Evolutionary conservation across 192 early-diverging fungal species (phyloP).

Genomic region (Bifiguratus adelaidae): DNA sequence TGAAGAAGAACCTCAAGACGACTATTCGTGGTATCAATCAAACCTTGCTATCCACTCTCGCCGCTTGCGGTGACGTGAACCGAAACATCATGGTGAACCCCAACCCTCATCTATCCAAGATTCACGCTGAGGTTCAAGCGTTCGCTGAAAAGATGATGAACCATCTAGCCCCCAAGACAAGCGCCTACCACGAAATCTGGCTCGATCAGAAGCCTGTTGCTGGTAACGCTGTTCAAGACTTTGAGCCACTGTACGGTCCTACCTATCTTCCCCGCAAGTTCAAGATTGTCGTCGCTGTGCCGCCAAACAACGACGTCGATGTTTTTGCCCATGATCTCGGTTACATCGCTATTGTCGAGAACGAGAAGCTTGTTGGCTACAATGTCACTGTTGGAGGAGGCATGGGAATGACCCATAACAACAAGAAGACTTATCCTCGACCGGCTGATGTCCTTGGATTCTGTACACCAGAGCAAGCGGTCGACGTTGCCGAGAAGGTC

Average conservation of each 20-base stretch:
- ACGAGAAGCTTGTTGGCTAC: slow-evolving; percentile 73
- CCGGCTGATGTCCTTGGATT: slow-evolving; percentile 73
- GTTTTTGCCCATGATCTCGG: slow-evolving; percentile 94
- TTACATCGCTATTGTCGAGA: slow-evolving; percentile 80
- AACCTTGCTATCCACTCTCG: slow-evolving; percentile 82
- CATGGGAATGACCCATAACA: slow-evolving; percentile 98
- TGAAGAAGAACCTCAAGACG: slow-evolving; percentile 82
- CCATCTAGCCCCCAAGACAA: slow-evolving; percentile 77
- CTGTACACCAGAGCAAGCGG: slow-evolving; percentile 62
- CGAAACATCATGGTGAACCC: slow-evolving; percentile 93
- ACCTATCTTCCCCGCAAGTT: slow-evolving; percentile 95
- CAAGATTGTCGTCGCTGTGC: slow-evolving; percentile 89
- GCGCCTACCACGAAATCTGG: slow-evolving; percentile 97
- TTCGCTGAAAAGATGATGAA: slow-evolving; percentile 61
- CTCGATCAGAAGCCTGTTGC: slow-evolving; percentile 83
- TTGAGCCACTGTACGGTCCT: slow-evolving; percentile 87
- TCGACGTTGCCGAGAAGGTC: slow-evolving; percentile 81
- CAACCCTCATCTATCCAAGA: slow-evolving; percentile 66
- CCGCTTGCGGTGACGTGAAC: slow-evolving; percentile 97
- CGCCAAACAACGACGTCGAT: slow-evolving; percentile 95
- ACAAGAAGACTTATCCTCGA: slow-evolving; percentile 94
- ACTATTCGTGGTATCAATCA: slow-evolving; percentile 91
- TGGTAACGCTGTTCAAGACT: slow-evolving; percentile 67
- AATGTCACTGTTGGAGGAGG: slow-evolving; percentile 94
- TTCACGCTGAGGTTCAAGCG: slow-evolving; percentile 69